These are phyloP conservation scores for Arthrobotrys iridis DNA, from an alignment of 2,329 filamentous ascomycete species.

Conservation along the genomic window DNA sequence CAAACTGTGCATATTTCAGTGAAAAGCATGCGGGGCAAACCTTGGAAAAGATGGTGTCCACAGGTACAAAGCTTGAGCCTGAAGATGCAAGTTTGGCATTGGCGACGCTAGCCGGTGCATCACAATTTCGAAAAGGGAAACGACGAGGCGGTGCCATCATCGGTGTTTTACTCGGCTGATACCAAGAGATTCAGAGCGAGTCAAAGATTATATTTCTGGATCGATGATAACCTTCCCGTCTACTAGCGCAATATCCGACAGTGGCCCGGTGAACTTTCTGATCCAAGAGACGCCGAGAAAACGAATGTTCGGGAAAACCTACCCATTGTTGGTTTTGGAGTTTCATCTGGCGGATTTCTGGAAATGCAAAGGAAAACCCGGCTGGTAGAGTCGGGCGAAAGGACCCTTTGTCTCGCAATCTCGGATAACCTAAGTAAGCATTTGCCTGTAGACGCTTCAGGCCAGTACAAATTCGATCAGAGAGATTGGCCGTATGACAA, in stretches of 20 bases:
- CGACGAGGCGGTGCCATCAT: neutral
- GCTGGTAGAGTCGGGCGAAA: slow-evolving; percentile 42
- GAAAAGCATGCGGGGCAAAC: slow-evolving; percentile 46
- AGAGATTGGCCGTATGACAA: slow-evolving; percentile 30
- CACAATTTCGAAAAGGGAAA: slow-evolving; percentile 36
- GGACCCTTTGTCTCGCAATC: slow-evolving; percentile 33
- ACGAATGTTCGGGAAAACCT: slow-evolving; percentile 14
- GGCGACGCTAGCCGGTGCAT: slow-evolving; percentile 45
- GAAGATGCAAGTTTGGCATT: slow-evolving; percentile 26
- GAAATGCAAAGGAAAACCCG: slow-evolving; percentile 13
- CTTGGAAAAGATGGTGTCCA: slow-evolving; percentile 29
- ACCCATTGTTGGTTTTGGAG: neutral
- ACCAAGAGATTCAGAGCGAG: slow-evolving; percentile 44
- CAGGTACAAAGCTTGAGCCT: slow-evolving; percentile 13
- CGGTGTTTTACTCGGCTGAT: slow-evolving; percentile 42
- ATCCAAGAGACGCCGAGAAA: slow-evolving; percentile 18
- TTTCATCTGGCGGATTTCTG: slow-evolving; percentile 38
- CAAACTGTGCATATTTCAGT: slow-evolving; percentile 52
- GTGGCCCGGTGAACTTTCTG: slow-evolving; percentile 12
- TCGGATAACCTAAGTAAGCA: slow-evolving; percentile 48
- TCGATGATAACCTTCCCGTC: slow-evolving; percentile 37
- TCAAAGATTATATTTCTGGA: slow-evolving; percentile 17
- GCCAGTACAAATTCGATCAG: slow-evolving; percentile 16
- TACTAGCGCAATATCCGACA: slow-evolving; percentile 30
- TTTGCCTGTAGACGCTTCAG: slow-evolving; percentile 41